Conservation (phyloP, 225 moss, liverwort and hornwort species). For the Anthoceros angustus region DNA sequence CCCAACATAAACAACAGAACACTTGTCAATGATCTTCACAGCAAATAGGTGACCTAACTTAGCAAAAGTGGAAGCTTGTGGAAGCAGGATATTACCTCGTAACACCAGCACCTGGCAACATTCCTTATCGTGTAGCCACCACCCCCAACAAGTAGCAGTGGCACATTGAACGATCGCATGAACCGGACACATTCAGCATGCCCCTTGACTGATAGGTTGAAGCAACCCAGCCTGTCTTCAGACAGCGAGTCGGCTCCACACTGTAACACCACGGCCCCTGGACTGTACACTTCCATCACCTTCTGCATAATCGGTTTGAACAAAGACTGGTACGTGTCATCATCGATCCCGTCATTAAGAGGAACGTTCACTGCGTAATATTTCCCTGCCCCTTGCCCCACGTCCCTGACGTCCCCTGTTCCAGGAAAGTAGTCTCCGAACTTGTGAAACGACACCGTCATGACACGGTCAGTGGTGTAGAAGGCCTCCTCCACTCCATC, state of each 20-base stretch:
- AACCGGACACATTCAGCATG: slow-evolving; percentile 94
- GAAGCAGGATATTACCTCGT: slow-evolving; percentile 38
- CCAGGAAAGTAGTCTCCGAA: slow-evolving; percentile 99
- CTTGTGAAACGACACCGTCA: slow-evolving; percentile 96
- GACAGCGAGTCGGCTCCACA: slow-evolving; percentile 96
- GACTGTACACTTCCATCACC: slow-evolving; percentile 93
- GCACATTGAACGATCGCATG: slow-evolving; percentile 92
- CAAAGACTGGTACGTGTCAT: slow-evolving; percentile 80
- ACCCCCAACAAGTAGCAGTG: slow-evolving; percentile 81
- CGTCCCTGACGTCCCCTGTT: slow-evolving; percentile 82
- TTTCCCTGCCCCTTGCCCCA: slow-evolving; percentile 66
- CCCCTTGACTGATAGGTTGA: slow-evolving; percentile 88
- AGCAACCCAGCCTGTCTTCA: slow-evolving; percentile 85
- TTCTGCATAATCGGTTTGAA: slow-evolving; percentile 94
- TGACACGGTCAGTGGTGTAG: slow-evolving; percentile 83
- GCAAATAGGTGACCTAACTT: too few relatives aligned
- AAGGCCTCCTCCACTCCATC: slow-evolving; percentile 99
- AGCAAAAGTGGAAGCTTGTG: too few relatives aligned
- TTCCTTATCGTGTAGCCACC: slow-evolving; percentile 96
- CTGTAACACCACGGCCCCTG: slow-evolving; percentile 87
- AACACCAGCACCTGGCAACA: slow-evolving; percentile 97
- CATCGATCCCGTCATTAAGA: slow-evolving; percentile 85
- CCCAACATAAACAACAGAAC: slow-evolving; percentile 9
- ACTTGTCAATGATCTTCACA: not conserved
- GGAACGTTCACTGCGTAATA: slow-evolving; percentile 92